Conservation (phyloP, 192 early-diverging fungal genomes). For the Coemansia sp. region DNA sequence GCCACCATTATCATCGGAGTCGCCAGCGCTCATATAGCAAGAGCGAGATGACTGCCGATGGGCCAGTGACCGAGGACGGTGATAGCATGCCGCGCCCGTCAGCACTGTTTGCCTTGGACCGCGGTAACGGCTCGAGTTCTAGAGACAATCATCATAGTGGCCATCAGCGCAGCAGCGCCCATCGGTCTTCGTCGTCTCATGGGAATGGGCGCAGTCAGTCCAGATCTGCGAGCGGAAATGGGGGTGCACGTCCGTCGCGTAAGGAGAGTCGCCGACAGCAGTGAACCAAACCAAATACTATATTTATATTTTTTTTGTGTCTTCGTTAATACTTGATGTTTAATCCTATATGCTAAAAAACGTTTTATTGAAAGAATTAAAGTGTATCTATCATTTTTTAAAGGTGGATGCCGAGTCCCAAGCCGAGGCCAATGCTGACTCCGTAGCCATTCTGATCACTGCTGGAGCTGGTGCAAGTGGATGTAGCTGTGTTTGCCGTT, state of each 20-base stretch:
- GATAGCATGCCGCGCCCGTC: neutral
- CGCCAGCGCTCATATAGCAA: slow-evolving; percentile 29
- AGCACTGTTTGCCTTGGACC: slow-evolving; percentile 2
- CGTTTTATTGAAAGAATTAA: neutral
- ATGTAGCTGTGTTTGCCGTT: neutral
- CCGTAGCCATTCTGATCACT: slow-evolving; percentile 2
- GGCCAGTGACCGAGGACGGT: neutral
- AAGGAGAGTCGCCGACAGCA: slow-evolving; percentile 43
- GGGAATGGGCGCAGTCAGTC: slow-evolving; percentile 29
- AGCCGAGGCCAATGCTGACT: slow-evolving; percentile 15
- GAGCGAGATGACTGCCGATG: slow-evolving; percentile 18
- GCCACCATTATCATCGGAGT: slow-evolving; percentile 4
- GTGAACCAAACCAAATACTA: slow-evolving; percentile 9
- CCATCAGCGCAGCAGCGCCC: slow-evolving; percentile 9
- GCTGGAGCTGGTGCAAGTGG: neutral
- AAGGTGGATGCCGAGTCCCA: slow-evolving; percentile 29
- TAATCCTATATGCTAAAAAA: neutral
- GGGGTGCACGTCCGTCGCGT: slow-evolving; percentile 35
- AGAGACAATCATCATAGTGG: slow-evolving; percentile 9
- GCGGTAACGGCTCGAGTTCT: neutral
- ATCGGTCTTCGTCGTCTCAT: slow-evolving; percentile 17
- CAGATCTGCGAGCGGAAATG: slow-evolving; percentile 13
- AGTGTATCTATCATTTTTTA: neutral
- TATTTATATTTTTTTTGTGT: neutral
- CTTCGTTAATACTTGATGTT: slow-evolving; percentile 6